A percentile compares a stretch with the other conserved stretches of the same genome.
phyloP scores from a whole-genome alignment of 495 filamentous ascomycete species.

The Tuber indicum region DNA sequence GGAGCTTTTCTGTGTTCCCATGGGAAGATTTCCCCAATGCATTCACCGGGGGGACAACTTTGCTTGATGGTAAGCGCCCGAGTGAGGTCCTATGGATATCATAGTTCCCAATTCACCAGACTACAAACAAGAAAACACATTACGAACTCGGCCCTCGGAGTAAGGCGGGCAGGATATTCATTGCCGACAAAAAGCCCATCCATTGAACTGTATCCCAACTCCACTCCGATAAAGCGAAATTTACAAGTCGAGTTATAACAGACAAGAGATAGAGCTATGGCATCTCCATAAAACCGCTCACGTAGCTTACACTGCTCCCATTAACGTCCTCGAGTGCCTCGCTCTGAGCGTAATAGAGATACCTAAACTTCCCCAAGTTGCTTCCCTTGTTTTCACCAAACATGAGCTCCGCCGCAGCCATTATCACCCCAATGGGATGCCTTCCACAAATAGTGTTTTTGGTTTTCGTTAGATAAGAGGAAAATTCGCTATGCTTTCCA shows the following conservation, averaged over 20 bases:
- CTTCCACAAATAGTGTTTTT: constrained; percentile 91
- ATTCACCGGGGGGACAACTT: not conserved
- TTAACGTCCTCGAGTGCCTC: constrained; percentile 59
- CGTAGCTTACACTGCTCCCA: constrained; percentile 95
- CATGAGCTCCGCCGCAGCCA: constrained; percentile 73
- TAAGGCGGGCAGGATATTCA: not conserved
- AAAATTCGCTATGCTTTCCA: constrained; percentile 63
- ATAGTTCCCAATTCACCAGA: not conserved
- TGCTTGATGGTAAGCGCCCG: not conserved
- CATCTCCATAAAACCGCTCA: constrained; percentile 56
- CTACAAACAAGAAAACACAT: not conserved
- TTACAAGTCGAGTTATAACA: not conserved
- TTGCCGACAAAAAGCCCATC: not conserved
- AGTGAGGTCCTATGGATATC: not conserved
- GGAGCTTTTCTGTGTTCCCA: not conserved
- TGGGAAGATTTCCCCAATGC: not conserved
- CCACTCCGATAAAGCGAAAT: not conserved
- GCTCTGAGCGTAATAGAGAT: constrained; percentile 88
- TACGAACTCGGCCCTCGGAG: not conserved
- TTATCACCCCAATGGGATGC: constrained; percentile 90
- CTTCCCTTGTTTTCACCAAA: constrained; percentile 45
- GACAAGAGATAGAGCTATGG: not conserved
- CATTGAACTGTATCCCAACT: not conserved
- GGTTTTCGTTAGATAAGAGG: constrained; percentile 61
- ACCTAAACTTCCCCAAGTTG: constrained; percentile 59